Base-by-base conservation (phyloP, 202 grass and related monocot species). In the Schoenoplectus triqueter region DNA sequence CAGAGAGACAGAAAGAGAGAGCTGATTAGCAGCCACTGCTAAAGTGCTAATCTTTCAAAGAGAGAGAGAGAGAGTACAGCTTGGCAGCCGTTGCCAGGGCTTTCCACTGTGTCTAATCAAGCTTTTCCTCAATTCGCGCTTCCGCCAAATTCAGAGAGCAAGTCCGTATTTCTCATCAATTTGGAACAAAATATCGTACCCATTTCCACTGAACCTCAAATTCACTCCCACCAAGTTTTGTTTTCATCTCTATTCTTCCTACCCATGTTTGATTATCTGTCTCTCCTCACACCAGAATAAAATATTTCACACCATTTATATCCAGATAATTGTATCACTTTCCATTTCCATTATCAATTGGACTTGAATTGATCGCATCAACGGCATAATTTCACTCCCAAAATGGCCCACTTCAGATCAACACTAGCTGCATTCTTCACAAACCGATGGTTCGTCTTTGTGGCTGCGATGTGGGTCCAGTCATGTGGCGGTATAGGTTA, bases 391-490 rank as follows among this genome's bases (percentile, higher is more conserved):
- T 66, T 82, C 40, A 20, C 1, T 65, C 60, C 48, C 8, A 72
- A 79, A 70, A 91, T 94, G 90, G 73, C 3, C 57, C 68, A 63
- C 69, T 62, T 48, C 47, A 73, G 86, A 64, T 59, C 14, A 60
- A 85, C 86, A 85, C 17, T 94, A 69, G 62, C 85, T 1, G 55
- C 86, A 52, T 91, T 97, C 82, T 78, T 94, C 64, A 86, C 68
- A 15, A 94, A 93, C 82, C 71, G 92, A 59, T 97, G 95, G 95
- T 80, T 94, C 40, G 90, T 97, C 49, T 94, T 97, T 87, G 94
- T 97, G 66, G 92, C 95, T 76, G 92, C 95, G 17, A 97, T 97
- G 95, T 97, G 95, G 95, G 89, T 94, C 88, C 95, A 97, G 86
- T 91, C 95, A 3, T 91, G 84, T 73, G 92, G 92, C 1, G 95